phyloP scores from a whole-genome alignment of 2,329 filamentous ascomycete species.

The Sporothrix variecibatus region DNA sequence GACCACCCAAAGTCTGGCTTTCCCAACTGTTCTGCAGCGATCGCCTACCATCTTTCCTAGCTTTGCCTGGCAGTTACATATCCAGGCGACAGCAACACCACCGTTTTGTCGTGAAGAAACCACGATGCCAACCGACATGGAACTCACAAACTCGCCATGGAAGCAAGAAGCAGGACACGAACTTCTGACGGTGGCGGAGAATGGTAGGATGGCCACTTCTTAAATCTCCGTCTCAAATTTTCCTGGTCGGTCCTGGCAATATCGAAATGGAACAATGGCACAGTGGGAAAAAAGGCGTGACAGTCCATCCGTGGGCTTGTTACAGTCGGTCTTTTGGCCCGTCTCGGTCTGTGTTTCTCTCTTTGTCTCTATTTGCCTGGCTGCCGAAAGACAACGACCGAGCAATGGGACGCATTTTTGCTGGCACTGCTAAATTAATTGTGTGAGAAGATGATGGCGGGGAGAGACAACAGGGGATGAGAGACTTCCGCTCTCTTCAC shows the following conservation, averaged over 20 bases:
- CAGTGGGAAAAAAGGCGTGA: neutral
- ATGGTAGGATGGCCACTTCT: neutral
- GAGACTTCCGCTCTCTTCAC: neutral
- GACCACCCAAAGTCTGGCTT: neutral
- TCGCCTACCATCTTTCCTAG: neutral
- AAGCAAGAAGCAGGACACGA: too few species aligned
- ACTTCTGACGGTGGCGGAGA: neutral
- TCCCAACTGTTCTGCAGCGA: neutral
- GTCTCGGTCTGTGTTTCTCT: too few species aligned
- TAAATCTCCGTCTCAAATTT: neutral
- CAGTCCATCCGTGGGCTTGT: neutral
- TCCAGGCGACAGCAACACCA: too few species aligned
- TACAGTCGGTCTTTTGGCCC: neutral
- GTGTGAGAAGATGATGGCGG: neutral
- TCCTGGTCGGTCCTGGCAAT: neutral
- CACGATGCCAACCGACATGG: too few species aligned
- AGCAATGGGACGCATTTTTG: neutral
- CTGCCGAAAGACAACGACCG: neutral
- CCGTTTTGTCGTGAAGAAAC: too few species aligned
- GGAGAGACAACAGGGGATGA: neutral
- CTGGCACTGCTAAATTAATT: slow-evolving; percentile 5
- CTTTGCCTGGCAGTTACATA: too few species aligned
- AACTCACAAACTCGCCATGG: too few species aligned
- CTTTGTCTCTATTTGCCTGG: slow-evolving; percentile 2
- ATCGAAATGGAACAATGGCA: neutral